Conservation (phyloP, 2,329 filamentous ascomycete species). For the Exophiala viscosa region DNA sequence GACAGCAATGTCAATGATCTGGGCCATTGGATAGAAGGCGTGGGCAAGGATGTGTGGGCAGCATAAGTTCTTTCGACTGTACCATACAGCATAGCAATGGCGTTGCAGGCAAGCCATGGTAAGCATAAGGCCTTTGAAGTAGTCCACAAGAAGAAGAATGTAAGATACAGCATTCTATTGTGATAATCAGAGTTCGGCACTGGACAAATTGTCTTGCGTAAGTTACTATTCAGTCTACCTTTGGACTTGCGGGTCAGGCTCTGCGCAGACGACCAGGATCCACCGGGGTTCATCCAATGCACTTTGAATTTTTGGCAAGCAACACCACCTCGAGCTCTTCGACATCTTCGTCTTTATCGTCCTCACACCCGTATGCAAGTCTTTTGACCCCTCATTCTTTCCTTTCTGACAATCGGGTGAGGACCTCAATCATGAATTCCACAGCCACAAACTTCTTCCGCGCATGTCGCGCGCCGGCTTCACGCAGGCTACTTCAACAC, state of each 20-base stretch:
- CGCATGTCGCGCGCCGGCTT: constrained; percentile 12
- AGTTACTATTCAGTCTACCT: background rate
- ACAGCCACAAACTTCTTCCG: constrained; percentile 14
- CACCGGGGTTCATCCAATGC: background rate
- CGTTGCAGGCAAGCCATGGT: constrained; percentile 11
- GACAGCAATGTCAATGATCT: constrained; percentile 92
- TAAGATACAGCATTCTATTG: no score
- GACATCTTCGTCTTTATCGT: background rate
- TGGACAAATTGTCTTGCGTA: no score
- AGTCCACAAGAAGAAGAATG: no score
- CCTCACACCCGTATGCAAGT: background rate
- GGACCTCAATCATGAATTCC: background rate
- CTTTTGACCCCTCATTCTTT: background rate
- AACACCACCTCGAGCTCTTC: constrained; percentile 2
- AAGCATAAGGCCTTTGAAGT: no score
- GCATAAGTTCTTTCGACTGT: constrained; percentile 47
- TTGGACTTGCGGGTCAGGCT: background rate
- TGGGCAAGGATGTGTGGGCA: constrained; percentile 94
- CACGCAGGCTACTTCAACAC: constrained; percentile 1
- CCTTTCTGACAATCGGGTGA: background rate
- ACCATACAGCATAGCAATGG: constrained; percentile 22
- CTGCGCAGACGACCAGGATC: background rate
- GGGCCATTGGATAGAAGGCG: constrained; percentile 93
- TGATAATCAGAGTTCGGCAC: no score
- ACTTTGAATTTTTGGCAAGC: constrained; percentile 7